Conservation (phyloP, 805 yeast species). For the Lachancea quebecensis region DNA sequence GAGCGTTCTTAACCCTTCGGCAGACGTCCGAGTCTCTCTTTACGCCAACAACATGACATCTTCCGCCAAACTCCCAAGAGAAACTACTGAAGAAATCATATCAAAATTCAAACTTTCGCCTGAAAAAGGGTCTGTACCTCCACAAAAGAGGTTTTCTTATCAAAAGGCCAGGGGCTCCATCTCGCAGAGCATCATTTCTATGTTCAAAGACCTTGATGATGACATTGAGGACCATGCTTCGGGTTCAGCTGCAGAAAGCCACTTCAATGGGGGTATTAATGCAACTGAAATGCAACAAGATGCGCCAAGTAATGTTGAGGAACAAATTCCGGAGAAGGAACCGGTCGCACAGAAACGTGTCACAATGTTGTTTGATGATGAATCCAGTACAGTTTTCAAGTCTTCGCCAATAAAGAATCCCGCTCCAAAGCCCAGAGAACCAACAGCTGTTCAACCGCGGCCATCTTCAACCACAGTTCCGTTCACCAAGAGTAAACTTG, state of each 20-base stretch:
- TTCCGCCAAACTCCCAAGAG: constrained; percentile 20
- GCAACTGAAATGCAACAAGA: neutral
- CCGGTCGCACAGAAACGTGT: constrained; percentile 17
- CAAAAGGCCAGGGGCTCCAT: constrained; percentile 11
- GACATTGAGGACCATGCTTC: neutral
- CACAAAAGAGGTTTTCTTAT: constrained; percentile 23
- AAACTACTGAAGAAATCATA: constrained; percentile 30
- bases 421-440: neutral
- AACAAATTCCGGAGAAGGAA: constrained; percentile 3
- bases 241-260: too few relatives aligned
- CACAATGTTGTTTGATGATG: constrained; percentile 27
- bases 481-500: constrained; percentile 1
- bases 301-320: neutral
- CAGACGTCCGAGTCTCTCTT: constrained; percentile 30
- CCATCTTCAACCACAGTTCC: neutral
- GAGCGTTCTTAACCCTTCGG: constrained; percentile 20
- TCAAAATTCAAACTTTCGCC: constrained; percentile 28
- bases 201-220: constrained; percentile 30
- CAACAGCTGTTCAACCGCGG: neutral
- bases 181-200: constrained; percentile 22
- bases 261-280: too few relatives aligned
- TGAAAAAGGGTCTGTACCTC: constrained; percentile 13
- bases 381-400: constrained; percentile 13
- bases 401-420: constrained; percentile 2
- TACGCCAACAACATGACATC: constrained; percentile 19